Base-by-base conservation (phyloP, 2,329 filamentous ascomycete species). In the Nigrospora oryzae region DNA sequence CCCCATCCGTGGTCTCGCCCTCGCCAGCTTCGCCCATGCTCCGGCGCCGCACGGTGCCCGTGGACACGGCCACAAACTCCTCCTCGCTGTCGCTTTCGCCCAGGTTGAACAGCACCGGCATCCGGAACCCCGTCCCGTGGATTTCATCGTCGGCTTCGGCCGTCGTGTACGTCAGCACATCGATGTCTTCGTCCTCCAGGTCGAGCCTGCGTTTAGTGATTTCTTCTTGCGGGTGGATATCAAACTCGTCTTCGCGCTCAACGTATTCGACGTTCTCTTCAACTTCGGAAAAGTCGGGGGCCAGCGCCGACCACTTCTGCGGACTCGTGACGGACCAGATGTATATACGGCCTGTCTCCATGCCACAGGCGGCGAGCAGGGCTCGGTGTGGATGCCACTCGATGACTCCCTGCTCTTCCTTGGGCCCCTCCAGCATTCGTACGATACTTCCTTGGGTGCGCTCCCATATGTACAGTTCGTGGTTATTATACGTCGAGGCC, bases 391-490 rank as follows among this genome's bases (percentile, higher is more conserved):
- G 93, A 60, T 98, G 93, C 93, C 93, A 98, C 67, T 98, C 93
- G 23, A 98, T 90, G 5, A 94, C 86, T 1, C 91, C 91, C 49
- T 97, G 81, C 65, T 98, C 94, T 66, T 98, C 93, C 58, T 94
- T 94, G 1, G 91, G 90, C 1, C 93, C 91, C 63, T 98, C 94
- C 35, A 98, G 75, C 70, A 98, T 98, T 64, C 95, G 94, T 43
- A 96, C 90, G 46, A 98, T 70, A 64, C 89, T 95, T 42, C 93
- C 93, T 57, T 94, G 89, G 45, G 84, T 86, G 44, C 93, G 82
- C 67, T 98, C 93, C 93, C 91, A 97, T 28, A 97, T 90, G 65
- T 97, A 97, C 51, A 98, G 86, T 65, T 98, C 91, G 56, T 96
- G 90, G 59, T 98, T 98, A 74, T 97, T 97, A 64, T 89, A 95